Conservation (phyloP, 2,329 filamentous ascomycete species). For the Emmonsiellopsis sp. region DNA sequence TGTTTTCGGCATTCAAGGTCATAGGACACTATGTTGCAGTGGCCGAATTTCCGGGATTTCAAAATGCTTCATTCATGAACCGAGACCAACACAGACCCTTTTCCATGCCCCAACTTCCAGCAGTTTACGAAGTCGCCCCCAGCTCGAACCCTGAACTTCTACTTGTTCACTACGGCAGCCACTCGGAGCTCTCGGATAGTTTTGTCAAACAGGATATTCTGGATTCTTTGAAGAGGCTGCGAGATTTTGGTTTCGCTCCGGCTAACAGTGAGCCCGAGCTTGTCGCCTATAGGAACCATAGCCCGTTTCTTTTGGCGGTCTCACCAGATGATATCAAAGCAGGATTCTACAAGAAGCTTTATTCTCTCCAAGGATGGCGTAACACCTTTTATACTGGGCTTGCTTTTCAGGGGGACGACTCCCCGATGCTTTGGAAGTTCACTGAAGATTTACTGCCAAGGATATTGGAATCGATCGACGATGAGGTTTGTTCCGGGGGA, state of each 20-base stretch:
- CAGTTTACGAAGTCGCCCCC: constrained; percentile 16
- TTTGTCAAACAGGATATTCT: constrained; percentile 21
- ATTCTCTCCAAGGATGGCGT: constrained; percentile 34
- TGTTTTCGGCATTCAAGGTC: constrained; percentile 32
- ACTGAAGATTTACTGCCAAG: no score
- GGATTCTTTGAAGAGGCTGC: constrained; percentile 13
- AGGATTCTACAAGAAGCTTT: constrained; percentile 35
- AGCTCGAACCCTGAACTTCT: constrained; percentile 14
- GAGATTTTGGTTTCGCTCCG: constrained; percentile 7
- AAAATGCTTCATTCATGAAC: constrained; percentile 13
- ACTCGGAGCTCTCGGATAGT: constrained; percentile 12
- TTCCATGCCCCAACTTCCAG: constrained; percentile 22
- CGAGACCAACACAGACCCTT: constrained; percentile 18
- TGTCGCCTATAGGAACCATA: constrained; percentile 27
- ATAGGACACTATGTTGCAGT: constrained; percentile 33
- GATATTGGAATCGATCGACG: no score
- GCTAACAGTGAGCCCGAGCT: constrained; percentile 19
- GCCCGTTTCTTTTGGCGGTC: constrained; percentile 28
- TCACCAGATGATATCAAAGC: constrained; percentile 23
- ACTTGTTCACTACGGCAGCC: constrained; percentile 13
- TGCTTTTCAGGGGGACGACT: no score
- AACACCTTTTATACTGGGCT: constrained; percentile 39
- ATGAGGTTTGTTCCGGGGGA: no score
- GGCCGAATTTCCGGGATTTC: constrained; percentile 25
- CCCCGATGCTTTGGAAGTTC: no score